Base-by-base conservation (phyloP, 495 filamentous ascomycete species). In the Xylaria grammica region DNA sequence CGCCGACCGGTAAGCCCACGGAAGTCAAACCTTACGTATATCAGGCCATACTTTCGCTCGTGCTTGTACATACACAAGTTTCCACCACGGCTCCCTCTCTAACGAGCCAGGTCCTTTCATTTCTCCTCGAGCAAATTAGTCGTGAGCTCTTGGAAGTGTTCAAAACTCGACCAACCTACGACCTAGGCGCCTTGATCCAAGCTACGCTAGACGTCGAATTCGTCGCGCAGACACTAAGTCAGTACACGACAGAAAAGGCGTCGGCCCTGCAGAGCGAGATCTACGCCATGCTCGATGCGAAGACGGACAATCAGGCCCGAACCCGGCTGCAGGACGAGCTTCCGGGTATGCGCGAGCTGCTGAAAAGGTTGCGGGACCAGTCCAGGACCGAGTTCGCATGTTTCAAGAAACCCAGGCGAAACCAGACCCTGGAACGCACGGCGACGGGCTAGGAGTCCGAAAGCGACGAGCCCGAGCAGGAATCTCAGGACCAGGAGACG, bases 161-260 rank as follows among this genome's bases (percentile, higher is more conserved):
- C 78, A 84, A 86, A 60, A 68, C 83, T 20, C 87, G 91, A 10
- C 66, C 82, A 7, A 78, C 79, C 32, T 98, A 92, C 78, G 79
- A 84, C 7, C 88, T 99, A 0, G 79, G 87, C n/a, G 87, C 87
- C 8, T 83, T 99, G 51, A 96, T 97, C 89, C 96, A 98, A 77
- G 96, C 96, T 2, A 98, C 96, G 0, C 83, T 99, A 5, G 95
- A 99, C 64, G 93, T 96, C 9, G 95, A 99, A 76, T 99, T 98
- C 77, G 88, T 97, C 38, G 91, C 93, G 5, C 96, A 98, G 80
- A 97, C 94, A 11, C 79, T 99, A 57, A 89, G 84, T 60, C 87
- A 91, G 60, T 99, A 93, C 71, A 93, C 91, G 1, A 93, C 91
- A 13, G 89, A 96, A n/a, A 83, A 88, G 55, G 92, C 92, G 19